Base-by-base conservation (phyloP, 2,329 filamentous ascomycete species). In the Pleurostoma richardsiae region DNA sequence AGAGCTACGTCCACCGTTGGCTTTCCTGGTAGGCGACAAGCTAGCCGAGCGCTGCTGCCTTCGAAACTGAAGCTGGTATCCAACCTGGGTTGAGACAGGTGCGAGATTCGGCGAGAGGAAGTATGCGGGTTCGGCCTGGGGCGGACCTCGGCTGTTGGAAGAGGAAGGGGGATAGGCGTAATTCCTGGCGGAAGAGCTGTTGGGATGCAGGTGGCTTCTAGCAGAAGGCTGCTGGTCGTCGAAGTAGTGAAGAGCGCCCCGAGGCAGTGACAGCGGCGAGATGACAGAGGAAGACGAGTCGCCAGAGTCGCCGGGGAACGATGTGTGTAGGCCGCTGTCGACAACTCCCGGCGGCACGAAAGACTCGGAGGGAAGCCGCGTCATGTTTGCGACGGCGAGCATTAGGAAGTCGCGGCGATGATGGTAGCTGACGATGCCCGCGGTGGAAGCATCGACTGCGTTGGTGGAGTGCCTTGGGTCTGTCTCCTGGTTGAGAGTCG, bases 351-450 rank as follows among this genome's bases (percentile, higher is more conserved):
- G 64, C 8, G 70, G 67, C 55, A 70, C 58, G 56, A 72, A 72
- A 29, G 70, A 67, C 52, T 74, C 68, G 49, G 67, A 60, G 31
- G 65, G 63, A 31, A 70, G 49, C 51, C 65, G 71, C 51, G 64
- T 62, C 69, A 73, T 73, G 52, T 58, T 49, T 43, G 51, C 10
- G 45, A 43, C n/a, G 31, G 11, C 26, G 31, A 27, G 19, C 7
- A 7, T 29, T 8, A 39, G n/a, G 30, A 26, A 10, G 42, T 11
- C 30, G 42, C 26, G 26, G 31, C 10, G 29, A 39, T 26, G 26
- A 39, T 44, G 26, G 42, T 31, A 29, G 30, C 26, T 44, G 42
- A 44, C 42, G 42, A 36, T n/a, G n/a, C 8, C 33, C 33, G 33
- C 33, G 33, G 33, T 8, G 33, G 33, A 36, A 36, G 33, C 33